Evolutionary conservation across 352 stramenopile genomes (phyloP), one percentile per base, ranked within the genome.

Genomic region (Pythium volutum): DNA sequence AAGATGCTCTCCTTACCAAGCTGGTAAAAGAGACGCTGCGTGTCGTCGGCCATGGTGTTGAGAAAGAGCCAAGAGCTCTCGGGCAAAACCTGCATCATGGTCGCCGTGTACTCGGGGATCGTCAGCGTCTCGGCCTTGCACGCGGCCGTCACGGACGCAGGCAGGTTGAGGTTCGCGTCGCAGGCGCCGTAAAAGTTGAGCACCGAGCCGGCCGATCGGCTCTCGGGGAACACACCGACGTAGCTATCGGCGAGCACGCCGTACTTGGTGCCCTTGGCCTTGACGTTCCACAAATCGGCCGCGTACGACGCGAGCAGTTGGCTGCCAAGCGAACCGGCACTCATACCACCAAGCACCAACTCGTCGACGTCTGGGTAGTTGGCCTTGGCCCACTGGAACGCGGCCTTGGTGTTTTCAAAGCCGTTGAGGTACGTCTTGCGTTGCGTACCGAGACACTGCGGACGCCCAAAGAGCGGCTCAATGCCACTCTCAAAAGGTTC

Each of bases 11-110:
- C 36, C 22, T 70, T 46, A 33, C 74, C 67, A n/a, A 88, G 58
- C 45, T 86, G 57, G 63, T 91, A 91, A 45, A 87, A 91, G 56
- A 79, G 74, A 16, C 81, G 77, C 64, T 91, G 81, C 23, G 67
- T 81, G 46, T 61, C 9, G 62, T 91, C 81, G 51, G 65, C 71
- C 60, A 79, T 78, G 53, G 73, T 85, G 70, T 77, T 71, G 10
- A 88, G 55, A 59, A 88, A 88, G 3, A 88, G 62, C 81, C 81
- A 91, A 26, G 77, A 51, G 34, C 62, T 74, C 15, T 62, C 60
- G 1, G 75, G 72, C 71, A 14, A 52, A 66, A 10, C 5, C 34
- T 16, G 7, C 53, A 87, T 69, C 69, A 84, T 74, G 20, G 64
- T 61, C n/a, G 59, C 59, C 38, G 75, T 66, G 49, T 87, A 65